Evolutionary conservation across 192 early-diverging fungal genomes (phyloP).

Genomic region (Glomus cerebriforme): DNA sequence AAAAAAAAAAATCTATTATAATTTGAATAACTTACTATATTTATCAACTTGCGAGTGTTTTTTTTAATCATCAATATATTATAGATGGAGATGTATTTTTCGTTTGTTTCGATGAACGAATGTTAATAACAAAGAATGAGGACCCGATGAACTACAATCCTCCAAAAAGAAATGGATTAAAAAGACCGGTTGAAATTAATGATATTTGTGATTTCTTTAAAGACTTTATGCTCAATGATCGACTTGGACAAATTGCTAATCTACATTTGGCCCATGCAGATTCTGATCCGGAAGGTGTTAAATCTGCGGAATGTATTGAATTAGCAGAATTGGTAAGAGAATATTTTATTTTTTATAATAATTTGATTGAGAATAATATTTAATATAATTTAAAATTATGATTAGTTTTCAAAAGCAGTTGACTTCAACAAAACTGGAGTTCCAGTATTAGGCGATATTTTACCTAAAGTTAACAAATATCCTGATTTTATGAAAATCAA

Average conservation of each 20-base stretch:
- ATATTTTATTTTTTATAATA: too few species aligned
- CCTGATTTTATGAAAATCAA: constrained; percentile 26
- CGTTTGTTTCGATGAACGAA: constrained; percentile 56
- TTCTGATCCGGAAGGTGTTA: constrained; percentile 43
- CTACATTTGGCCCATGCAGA: constrained; percentile 69
- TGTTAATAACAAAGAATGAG: constrained; percentile 37
- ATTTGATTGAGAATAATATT: background rate
- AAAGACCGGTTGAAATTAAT: constrained; percentile 44
- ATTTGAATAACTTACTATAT: too few species aligned
- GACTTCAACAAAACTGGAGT: constrained; percentile 27
- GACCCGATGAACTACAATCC: constrained; percentile 54
- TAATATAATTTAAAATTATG: background rate
- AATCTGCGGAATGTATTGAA: constrained; percentile 46
- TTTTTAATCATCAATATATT: background rate
- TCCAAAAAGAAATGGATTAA: constrained; percentile 29
- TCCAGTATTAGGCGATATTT: background rate
- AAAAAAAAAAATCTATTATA: too few species aligned
- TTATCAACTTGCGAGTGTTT: too few species aligned
- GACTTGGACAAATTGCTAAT: constrained; percentile 68
- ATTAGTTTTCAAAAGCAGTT: constrained; percentile 17
- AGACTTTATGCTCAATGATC: constrained; percentile 65
- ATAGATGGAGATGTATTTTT: constrained; percentile 14
- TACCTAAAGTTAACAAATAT: background rate
- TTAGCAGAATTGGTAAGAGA: constrained; percentile 61
- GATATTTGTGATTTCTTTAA: constrained; percentile 65